phyloP scores from a whole-genome alignment of 2,329 filamentous ascomycete species.

The Aspergillus fructus region DNA sequence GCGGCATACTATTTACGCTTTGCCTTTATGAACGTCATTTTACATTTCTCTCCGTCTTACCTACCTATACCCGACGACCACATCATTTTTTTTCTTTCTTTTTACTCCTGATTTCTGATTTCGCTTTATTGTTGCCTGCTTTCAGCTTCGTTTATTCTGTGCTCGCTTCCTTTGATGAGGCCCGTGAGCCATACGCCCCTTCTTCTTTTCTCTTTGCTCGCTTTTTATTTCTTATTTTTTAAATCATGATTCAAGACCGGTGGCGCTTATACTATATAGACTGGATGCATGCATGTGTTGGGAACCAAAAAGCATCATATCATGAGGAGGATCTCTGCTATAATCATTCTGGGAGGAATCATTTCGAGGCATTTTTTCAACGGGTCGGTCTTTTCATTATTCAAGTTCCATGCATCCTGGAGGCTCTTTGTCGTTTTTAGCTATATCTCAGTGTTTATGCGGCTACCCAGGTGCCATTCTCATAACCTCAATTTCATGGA shows the following conservation, averaged over 20 bases:
- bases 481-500: not conserved
- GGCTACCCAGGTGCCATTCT: not conserved
- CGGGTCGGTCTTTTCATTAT: slow-evolving; percentile 23
- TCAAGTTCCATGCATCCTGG: slow-evolving; percentile 39
- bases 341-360: slow-evolving; percentile 16
- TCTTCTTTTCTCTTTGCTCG: slow-evolving; percentile 10
- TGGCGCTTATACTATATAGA: slow-evolving; percentile 40
- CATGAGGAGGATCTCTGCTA: slow-evolving; percentile 20
- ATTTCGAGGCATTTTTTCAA: slow-evolving; percentile 27
- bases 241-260: slow-evolving; percentile 27
- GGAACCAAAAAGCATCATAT: slow-evolving; percentile 23
- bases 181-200: not conserved
- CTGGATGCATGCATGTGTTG: slow-evolving; percentile 36
- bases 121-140: slow-evolving; percentile 11
- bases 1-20: not conserved
- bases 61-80: not conserved
- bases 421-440: slow-evolving; percentile 27
- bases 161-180: slow-evolving; percentile 4
- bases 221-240: slow-evolving; percentile 16
- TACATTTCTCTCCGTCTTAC: slow-evolving; percentile 19
- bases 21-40: slow-evolving; percentile 9
- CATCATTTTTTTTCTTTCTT: slow-evolving; percentile 2
- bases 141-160: slow-evolving; percentile 5
- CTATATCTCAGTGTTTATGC: slow-evolving; percentile 1
- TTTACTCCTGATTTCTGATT: slow-evolving; percentile 1